Base-by-base conservation (phyloP, 805 yeast species). In the Wickerhamiella azymoides region DNA sequence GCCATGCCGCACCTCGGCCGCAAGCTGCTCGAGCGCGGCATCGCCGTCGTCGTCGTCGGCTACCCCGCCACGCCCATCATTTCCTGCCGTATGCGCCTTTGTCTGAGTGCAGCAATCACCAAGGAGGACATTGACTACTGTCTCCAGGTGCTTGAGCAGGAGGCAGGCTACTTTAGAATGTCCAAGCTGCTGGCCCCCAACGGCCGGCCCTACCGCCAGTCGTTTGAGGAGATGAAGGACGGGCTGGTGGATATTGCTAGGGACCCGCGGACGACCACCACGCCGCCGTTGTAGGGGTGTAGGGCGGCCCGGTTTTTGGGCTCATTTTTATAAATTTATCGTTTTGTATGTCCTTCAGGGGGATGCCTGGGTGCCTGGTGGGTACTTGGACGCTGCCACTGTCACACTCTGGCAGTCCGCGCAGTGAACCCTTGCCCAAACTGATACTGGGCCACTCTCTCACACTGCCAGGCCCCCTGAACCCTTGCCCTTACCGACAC, bases 41-140 rank as follows among this genome's bases (percentile, higher is more conserved):
- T 92, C 50, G 98, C 98, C 2, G 88, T 89, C 41, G 99, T 92
- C 30, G 80, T 89, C 52, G 97, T 89, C 38, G 96, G 97, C 32
- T 92, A 92, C 61, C 99, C 99, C 10, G 98, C 98, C 1, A 89
- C 97, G 0, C 95, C 95, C 30, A 71, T 92, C 53, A 78, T 84
- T 37, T 76, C 86, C 32, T 82, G 94, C 5, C 77, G 98, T 66
- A 86, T 85, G 24, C 77, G 99, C 63, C 76, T 92, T 57, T 92
- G 99, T 70, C 80, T 92, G 55, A 81, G 94, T 46, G 69, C 96
- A 0, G 82, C 97, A 1, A 72, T 93, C 56, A 92, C 94, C 27
- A 92, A 92, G 65, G 89, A 83, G 56, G 99, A 92, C 63, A 74
- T 92, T 56, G 99, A 92, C 52, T 49, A 54, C 41, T 54, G 54